These are phyloP conservation scores for Coemansia sp. DNA, from an alignment of 192 early-diverging fungal species.

Conservation along the genomic window DNA sequence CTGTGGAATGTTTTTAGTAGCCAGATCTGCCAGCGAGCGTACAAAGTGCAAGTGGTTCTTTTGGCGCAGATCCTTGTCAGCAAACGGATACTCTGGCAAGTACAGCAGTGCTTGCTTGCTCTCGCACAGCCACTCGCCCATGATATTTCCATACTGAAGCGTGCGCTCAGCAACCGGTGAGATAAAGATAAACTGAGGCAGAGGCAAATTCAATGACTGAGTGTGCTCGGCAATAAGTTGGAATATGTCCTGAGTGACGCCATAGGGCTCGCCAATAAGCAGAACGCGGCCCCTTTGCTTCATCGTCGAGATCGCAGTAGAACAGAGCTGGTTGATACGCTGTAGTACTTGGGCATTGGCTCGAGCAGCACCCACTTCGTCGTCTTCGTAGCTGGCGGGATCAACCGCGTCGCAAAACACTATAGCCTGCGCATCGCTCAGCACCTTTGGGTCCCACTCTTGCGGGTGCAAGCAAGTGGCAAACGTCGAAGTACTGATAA, in stretches of 20 bases:
- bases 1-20: slow-evolving; percentile 34
- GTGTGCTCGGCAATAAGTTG: slow-evolving; percentile 61
- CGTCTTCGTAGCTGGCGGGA: slow-evolving; percentile 22
- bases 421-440: slow-evolving; percentile 44
- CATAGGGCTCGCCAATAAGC: slow-evolving; percentile 67
- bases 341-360: slow-evolving; percentile 31
- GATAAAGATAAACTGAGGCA: slow-evolving; percentile 69
- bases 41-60: slow-evolving; percentile 53
- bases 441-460: slow-evolving; percentile 46
- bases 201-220: slow-evolving; percentile 58
- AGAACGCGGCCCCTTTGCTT: slow-evolving; percentile 67
- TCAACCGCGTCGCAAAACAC: slow-evolving; percentile 52
- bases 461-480: slow-evolving; percentile 49
- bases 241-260: slow-evolving; percentile 75
- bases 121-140: slow-evolving; percentile 81
- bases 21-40: slow-evolving; percentile 36
- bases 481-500: slow-evolving; percentile 52
- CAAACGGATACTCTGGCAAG: slow-evolving; percentile 60
- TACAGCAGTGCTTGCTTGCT: slow-evolving; percentile 67
- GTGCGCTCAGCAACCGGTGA: slow-evolving; percentile 76
- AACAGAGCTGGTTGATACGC: slow-evolving; percentile 41
- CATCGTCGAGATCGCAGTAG: slow-evolving; percentile 49
- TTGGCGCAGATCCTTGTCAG: slow-evolving; percentile 52
- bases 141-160: slow-evolving; percentile 78
- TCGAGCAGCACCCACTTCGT: slow-evolving; percentile 5